A percentile compares a stretch with the other conserved stretches of the same genome.
Evolutionary conservation across 108 stramenopile genomes (phyloP).

Genomic region (Nitzschia sp.): DNA sequence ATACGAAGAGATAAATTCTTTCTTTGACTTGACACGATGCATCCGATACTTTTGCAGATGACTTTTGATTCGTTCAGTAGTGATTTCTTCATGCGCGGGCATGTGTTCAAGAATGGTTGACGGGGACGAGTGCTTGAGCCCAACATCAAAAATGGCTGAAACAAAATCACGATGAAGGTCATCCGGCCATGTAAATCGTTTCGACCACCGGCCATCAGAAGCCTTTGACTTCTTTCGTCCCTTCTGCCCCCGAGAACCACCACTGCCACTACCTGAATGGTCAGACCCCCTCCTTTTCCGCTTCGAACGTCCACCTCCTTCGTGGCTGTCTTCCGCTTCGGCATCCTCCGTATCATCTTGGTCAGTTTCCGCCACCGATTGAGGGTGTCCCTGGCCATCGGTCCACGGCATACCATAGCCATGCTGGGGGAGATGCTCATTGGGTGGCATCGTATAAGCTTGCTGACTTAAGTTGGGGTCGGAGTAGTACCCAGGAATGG

Average conservation of each 20-base stretch:
- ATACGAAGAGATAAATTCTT: constrained; percentile 89
- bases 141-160: constrained; percentile 93
- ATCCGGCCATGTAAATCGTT: constrained; percentile 89
- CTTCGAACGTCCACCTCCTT: constrained; percentile 10
- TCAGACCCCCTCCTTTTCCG: constrained; percentile 20
- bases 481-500: not conserved
- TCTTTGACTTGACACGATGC: constrained; percentile 82
- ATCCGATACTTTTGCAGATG: constrained; percentile 96
- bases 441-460: not conserved
- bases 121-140: constrained; percentile 91
- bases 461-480: not conserved
- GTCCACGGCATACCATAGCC: not conserved
- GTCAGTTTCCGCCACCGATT: not conserved
- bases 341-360: constrained; percentile 17
- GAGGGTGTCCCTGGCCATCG: not conserved
- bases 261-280: not conserved
- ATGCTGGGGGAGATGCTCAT: constrained; percentile 10
- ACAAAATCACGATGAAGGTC: constrained; percentile 87
- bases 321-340: constrained; percentile 9
- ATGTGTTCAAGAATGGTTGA: constrained; percentile 91
- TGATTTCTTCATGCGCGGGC: constrained; percentile 77
- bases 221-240: constrained; percentile 50
- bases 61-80: constrained; percentile 93
- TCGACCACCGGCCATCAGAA: constrained; percentile 78
- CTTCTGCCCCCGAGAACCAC: constrained; percentile 5